Conservation (phyloP, 2,329 filamentous ascomycete genomes). For the Lojkania enalia region DNA sequence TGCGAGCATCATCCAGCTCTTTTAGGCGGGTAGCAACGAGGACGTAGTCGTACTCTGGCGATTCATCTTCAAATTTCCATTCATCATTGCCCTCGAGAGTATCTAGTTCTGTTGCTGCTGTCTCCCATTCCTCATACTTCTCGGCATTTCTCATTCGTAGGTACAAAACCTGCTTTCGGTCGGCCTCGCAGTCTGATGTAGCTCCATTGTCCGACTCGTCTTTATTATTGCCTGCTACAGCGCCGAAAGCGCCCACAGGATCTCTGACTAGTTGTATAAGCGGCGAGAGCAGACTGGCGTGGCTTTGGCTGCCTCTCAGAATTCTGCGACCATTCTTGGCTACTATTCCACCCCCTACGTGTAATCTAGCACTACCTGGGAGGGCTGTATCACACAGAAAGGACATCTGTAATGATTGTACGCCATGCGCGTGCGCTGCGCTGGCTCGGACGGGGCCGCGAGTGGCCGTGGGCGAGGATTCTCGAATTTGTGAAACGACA, state of each 20-base stretch:
- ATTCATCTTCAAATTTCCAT: constrained; percentile 74
- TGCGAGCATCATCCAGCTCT: constrained; percentile 74
- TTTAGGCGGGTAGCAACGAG: constrained; percentile 71
- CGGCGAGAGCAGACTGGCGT: constrained; percentile 38
- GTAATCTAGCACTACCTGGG: constrained; percentile 35
- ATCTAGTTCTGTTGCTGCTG: constrained; percentile 76
- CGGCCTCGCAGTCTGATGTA: constrained; percentile 25
- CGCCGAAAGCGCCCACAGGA: constrained; percentile 32
- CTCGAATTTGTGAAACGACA: not conserved
- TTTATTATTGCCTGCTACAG: constrained; percentile 37
- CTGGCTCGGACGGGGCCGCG: constrained; percentile 18
- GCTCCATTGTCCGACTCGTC: constrained; percentile 32
- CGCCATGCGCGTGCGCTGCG: constrained; percentile 37
- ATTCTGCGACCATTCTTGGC: constrained; percentile 14
- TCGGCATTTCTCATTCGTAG: constrained; percentile 69
- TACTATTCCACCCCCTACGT: constrained; percentile 18
- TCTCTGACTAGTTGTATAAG: constrained; percentile 42
- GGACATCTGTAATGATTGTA: constrained; percentile 36
- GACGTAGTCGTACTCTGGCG: constrained; percentile 70
- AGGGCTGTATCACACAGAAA: constrained; percentile 42
- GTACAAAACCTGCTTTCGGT: constrained; percentile 62
- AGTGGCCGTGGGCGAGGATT: constrained; percentile 12
- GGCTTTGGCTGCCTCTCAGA: constrained; percentile 31
- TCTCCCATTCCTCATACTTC: constrained; percentile 72
- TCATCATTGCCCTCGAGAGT: constrained; percentile 74